Conservation (phyloP, 495 filamentous ascomycete genomes). For the Aspergillus olivimuriae region DNA sequence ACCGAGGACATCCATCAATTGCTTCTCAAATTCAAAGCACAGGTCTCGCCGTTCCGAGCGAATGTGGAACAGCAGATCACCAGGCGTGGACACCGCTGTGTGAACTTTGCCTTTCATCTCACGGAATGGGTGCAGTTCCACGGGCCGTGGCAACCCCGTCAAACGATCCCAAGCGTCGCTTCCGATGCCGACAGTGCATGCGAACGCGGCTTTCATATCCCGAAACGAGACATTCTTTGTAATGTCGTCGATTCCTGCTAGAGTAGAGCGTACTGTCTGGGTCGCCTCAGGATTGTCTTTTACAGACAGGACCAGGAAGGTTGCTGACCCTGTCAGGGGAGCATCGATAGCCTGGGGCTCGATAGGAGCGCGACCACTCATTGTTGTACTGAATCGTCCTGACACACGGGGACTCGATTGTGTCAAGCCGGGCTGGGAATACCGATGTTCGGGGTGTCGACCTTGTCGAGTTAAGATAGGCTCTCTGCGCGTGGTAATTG, state of each 20-base stretch:
- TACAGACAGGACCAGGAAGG: constrained; percentile 45
- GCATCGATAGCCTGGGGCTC: constrained; percentile 42
- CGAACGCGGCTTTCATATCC: constrained; percentile 41
- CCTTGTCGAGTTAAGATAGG: no score
- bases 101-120: constrained; percentile 38
- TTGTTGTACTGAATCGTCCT: constrained; percentile 2
- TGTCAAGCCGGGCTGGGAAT: no score
- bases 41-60: constrained; percentile 51
- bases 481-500: no score
- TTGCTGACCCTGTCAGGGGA: constrained; percentile 43
- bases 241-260: constrained; percentile 38
- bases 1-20: constrained; percentile 44
- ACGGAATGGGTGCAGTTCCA: constrained; percentile 47
- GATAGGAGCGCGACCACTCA: constrained; percentile 28
- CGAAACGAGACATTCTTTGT: constrained; percentile 51
- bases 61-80: constrained; percentile 53
- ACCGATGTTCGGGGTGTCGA: no score
- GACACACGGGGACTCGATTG: no score
- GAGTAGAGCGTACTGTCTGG: constrained; percentile 34
- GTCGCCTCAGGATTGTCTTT: constrained; percentile 29
- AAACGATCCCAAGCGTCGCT: constrained; percentile 43
- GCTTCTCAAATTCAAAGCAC: constrained; percentile 52
- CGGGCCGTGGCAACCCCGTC: constrained; percentile 36
- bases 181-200: constrained; percentile 51
- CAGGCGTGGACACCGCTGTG: constrained; percentile 45